Base-by-base conservation (phyloP, 345 rosid species). In the Geranium rotundifolium region DNA sequence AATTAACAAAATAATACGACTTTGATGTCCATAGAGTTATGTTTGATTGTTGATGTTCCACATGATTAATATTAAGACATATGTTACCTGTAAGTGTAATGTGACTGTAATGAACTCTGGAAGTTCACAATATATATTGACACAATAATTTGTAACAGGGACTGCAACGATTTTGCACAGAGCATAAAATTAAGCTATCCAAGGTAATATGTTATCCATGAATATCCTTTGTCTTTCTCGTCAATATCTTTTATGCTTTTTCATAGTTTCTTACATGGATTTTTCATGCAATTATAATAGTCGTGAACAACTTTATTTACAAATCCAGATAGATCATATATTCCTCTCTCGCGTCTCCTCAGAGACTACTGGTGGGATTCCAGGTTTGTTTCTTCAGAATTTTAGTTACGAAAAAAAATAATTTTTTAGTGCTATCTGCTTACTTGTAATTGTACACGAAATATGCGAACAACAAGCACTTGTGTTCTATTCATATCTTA, bases 281-380 rank as follows among this genome's bases (percentile, higher is more conserved):
- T 31, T 57, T 34, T 8, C 41, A 8, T 17, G 19, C 16, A 1
- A 16, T 19, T 62, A 64, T 57, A 50, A 18, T 73, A 57, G 17
- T 7, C 29, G n/a, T 55, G 18, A 49, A 69, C 20, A 13, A 46
- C 52, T 64, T n/a, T 52, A 41, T 68, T 63, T 41, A 46, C 31
- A 65, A 31, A 37, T 77, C 75, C 88, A 92, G 97, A 81, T 92
- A 73, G 95, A 92, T 82, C 91, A 90, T 74, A 75, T 92, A 77
- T 87, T 92, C 76, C 78, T 89, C 71, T 92, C 97, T 59, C 97
- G 91, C 59, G 95, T 89, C n/a, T 87, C 93, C 82, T 85, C 98
- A 69, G 95, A 92, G 78, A 89, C 98, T 50, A 88, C 98, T 4
- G 93, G 93, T 65, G 98, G 98, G 71, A 86, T 92, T 78, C 97